A percentile compares a stretch with the other conserved stretches of the same genome.
Conservation (phyloP, 345 rosid genomes). For the Brassica incana region DNA sequence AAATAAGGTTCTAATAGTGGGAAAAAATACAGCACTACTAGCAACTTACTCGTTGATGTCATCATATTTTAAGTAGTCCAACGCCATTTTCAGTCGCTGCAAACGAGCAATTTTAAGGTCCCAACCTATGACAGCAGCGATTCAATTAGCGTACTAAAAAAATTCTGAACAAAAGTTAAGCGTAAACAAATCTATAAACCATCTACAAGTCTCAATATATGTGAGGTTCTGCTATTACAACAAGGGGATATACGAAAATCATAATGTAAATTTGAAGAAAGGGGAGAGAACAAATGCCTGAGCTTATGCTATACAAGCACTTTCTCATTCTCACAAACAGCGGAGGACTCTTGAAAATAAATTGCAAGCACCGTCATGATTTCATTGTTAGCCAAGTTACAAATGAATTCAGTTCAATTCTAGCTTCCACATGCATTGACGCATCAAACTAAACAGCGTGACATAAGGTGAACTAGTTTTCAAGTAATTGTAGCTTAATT, state of each 20-base stretch:
- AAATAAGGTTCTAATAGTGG: constrained; percentile 18
- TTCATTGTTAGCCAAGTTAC: constrained; percentile 8
- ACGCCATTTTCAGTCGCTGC: constrained; percentile 77
- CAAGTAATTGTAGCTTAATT: constrained; percentile 4
- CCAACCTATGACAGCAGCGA: constrained; percentile 72
- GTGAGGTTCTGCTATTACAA: constrained; percentile 10
- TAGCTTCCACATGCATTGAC: constrained; percentile 19
- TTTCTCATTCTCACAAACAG: constrained; percentile 23
- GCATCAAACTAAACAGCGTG: constrained; percentile 9
- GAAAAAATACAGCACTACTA: constrained; percentile 22
- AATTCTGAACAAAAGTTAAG: constrained; percentile 23
- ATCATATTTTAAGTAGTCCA: constrained; percentile 83
- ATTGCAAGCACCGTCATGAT: constrained; percentile 9
- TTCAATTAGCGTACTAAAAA: constrained; percentile 25
- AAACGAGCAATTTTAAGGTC: constrained; percentile 71
- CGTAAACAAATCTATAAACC: constrained; percentile 16
- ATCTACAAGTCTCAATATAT: constrained; percentile 23
- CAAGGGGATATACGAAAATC: background rate
- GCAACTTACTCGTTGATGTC: constrained; percentile 74
- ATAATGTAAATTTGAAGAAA: constrained; percentile 19
- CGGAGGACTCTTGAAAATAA: background rate
- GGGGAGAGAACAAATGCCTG: background rate
- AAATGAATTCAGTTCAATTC: constrained; percentile 1
- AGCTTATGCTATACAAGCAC: constrained; percentile 15
- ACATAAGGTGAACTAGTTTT: constrained; percentile 17